Evolutionary conservation across 257 asterid species (phyloP), one percentile per base, ranked within the genome.

Genomic region (Catharanthus roseus): DNA sequence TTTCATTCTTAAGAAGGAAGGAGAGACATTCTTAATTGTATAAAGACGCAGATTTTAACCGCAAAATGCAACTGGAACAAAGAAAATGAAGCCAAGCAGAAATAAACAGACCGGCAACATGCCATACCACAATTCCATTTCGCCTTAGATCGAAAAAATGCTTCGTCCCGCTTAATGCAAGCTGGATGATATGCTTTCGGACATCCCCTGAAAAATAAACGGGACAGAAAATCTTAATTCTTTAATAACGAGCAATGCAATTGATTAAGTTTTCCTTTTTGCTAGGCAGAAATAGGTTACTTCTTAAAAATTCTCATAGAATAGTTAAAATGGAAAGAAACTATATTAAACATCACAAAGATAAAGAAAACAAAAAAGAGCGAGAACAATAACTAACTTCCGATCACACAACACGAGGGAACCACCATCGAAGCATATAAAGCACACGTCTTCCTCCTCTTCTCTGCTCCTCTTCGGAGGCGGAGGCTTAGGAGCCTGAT

Each of bases 161-260:
- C 86, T 79, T 91, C 97, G 18, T 91, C 97, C 44, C 99, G 86
- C 87, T 95, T 95, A 64, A 95, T 86, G 75, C 99, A 95, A 11
- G 95, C 87, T 16, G 97, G 90, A 75, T 95, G 99, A 71, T 95
- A 95, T 11, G 97, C 99, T 86, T 95, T 95, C 0, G 99, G 97
- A 72, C 99, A 95, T 10, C 96, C 97, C 97, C 99, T 95, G 66
- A 51, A 53, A 77, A 42, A 83, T 65, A 65, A 66, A 60, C 76
- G 76, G 64, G 39, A 34, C 19, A 62, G 3, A 38, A 11, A 34
- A 62, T n/a, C 3, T 16, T 19, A 8, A 62, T 42, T 19, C 28
- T 31, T 33, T 33, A 0, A 23, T 18, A 8, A 61, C 7, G n/a
- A 61, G 26, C 10, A 6, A 4, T 31, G 41, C 11, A 34, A 8